These are phyloP conservation scores for Boletus pseudopeckii DNA, from an alignment of 768 basidiomycete species.

Conservation along the genomic window DNA sequence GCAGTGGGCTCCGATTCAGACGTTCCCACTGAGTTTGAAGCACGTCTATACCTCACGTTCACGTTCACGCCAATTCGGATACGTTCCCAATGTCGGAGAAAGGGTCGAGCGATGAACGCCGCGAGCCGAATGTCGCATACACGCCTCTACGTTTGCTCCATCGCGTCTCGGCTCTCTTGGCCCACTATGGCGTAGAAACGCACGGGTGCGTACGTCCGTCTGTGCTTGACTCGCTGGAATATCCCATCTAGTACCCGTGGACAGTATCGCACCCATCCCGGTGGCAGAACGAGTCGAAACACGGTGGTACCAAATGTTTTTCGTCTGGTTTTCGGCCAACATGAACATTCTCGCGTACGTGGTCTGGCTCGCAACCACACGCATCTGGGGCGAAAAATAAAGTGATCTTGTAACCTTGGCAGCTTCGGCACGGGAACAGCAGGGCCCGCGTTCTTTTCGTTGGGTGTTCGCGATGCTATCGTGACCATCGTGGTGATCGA, in stretches of 20 bases:
- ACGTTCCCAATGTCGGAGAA: conserved; percentile 1
- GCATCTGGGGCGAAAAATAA: no score
- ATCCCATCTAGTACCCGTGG: background rate
- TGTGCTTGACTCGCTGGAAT: background rate
- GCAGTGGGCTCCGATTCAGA: no score
- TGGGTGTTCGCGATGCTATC: conserved; percentile 43
- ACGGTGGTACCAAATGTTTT: conserved; percentile 45
- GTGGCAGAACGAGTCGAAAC: conserved; percentile 36
- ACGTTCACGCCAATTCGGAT: background rate
- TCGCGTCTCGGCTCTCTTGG: conserved; percentile 28
- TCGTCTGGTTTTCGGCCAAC: conserved; percentile 49
- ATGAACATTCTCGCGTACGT: conserved; percentile 43
- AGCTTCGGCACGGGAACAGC: conserved; percentile 49
- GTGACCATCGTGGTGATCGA: conserved; percentile 43
- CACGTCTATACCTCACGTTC: conserved; percentile 4
- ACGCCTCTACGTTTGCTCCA: conserved; percentile 13
- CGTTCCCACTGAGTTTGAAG: background rate
- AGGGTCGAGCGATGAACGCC: background rate
- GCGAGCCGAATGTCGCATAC: background rate
- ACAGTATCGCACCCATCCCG: conserved; percentile 42
- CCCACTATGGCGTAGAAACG: conserved; percentile 39
- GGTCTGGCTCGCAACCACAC: background rate
- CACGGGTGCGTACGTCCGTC: conserved; percentile 33
- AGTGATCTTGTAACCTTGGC: background rate
- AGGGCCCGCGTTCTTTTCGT: conserved; percentile 48